Percentiles rank a stretch among this genome's conserved stretches.
phyloP scores from a whole-genome alignment of 345 rosid species.

The Eucalyptus brandiana region DNA sequence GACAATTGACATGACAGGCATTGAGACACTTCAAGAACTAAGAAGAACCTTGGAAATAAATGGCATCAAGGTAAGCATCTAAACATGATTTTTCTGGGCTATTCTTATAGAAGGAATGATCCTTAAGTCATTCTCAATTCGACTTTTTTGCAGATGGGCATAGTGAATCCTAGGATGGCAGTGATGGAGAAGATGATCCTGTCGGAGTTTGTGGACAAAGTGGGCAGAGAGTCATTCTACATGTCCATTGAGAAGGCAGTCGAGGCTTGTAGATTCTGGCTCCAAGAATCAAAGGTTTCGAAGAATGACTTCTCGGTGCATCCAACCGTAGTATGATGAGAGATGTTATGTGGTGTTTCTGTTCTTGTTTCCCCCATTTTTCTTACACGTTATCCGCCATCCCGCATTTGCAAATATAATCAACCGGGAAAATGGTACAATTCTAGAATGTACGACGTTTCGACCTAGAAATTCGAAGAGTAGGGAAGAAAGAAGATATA shows the following conservation, averaged over 20 bases:
- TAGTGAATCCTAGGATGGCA: slow-evolving; percentile 67
- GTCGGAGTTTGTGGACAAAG: slow-evolving; percentile 35
- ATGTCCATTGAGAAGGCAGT: slow-evolving; percentile 58
- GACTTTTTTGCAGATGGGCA: slow-evolving; percentile 25
- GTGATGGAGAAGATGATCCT: slow-evolving; percentile 77
- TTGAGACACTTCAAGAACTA: slow-evolving; percentile 52
- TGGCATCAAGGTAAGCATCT: slow-evolving; percentile 29
- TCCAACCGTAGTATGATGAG: not conserved
- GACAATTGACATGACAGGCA: slow-evolving; percentile 63
- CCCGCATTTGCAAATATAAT: not conserved
- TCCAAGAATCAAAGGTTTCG: not conserved
- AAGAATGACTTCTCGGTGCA: not conserved
- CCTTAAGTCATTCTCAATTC: not conserved
- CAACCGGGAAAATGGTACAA: not conserved
- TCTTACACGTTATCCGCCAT: not conserved
- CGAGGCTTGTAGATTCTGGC: slow-evolving; percentile 27
- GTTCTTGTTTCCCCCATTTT: not conserved
- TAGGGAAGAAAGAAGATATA: not conserved
- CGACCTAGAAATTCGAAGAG: not conserved
- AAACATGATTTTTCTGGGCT: not conserved
- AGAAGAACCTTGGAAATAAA: slow-evolving; percentile 25
- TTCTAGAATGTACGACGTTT: not conserved
- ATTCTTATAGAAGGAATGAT: not conserved
- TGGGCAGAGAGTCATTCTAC: slow-evolving; percentile 51
- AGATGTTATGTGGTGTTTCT: not conserved